Conservation (phyloP, 345 rosid species). For the Orychophragmus violaceus region DNA sequence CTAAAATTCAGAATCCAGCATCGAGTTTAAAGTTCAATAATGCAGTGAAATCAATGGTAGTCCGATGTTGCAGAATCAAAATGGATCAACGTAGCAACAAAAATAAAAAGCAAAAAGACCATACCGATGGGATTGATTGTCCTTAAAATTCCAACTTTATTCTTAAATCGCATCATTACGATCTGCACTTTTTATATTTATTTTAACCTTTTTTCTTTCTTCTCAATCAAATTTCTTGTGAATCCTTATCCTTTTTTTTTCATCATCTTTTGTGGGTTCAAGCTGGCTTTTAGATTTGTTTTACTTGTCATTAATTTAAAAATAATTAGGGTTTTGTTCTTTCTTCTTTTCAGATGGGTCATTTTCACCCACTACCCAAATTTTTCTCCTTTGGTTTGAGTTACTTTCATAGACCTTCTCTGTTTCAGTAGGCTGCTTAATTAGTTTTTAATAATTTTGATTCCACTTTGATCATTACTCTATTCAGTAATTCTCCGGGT, state of each 20-base stretch:
- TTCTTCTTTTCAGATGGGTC: conserved; percentile 18
- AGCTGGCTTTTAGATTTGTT: conserved; percentile 32
- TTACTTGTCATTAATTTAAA: conserved; percentile 23
- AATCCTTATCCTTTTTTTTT: conserved; percentile 9
- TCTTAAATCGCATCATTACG: conserved; percentile 10
- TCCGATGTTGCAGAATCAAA: conserved; percentile 3
- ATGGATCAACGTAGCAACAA: neutral
- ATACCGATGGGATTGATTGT: conserved; percentile 14
- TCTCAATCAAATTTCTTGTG: conserved; percentile 8
- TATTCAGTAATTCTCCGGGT: conserved; percentile 5
- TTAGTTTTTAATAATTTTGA: neutral
- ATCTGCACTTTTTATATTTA: conserved; percentile 21
- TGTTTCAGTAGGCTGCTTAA: neutral
- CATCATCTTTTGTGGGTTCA: conserved; percentile 25
- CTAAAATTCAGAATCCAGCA: neutral
- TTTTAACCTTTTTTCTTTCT: neutral
- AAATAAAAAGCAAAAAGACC: neutral
- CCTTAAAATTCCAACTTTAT: conserved; percentile 9
- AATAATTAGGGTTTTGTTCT: conserved; percentile 8
- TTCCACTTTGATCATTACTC: conserved; percentile 12
- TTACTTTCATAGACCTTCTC: conserved; percentile 10
- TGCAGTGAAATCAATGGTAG: conserved; percentile 5
- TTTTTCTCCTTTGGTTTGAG: neutral
- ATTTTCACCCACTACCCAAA: conserved; percentile 15
- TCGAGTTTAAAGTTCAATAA: neutral